phyloP scores from a whole-genome alignment of 768 basidiomycete species.

The Coprinopsis strossmayeri region DNA sequence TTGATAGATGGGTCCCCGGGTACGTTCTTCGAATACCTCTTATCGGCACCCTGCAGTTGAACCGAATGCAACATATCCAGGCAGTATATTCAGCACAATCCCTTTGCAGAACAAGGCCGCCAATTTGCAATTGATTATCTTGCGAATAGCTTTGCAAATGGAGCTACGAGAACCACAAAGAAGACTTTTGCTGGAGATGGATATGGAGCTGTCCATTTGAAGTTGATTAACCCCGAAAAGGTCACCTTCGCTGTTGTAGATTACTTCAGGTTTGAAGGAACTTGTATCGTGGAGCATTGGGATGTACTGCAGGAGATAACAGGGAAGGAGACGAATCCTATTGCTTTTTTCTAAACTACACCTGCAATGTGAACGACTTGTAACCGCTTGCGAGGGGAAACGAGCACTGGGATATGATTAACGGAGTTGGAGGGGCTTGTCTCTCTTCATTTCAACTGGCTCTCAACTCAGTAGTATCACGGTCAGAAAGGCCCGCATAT shows the following conservation, averaged over 20 bases:
- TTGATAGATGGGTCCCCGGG: constrained; percentile 4
- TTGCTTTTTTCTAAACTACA: constrained; percentile 10
- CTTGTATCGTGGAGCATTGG: constrained; percentile 10
- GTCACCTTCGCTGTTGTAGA: constrained; percentile 5
- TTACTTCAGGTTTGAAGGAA: constrained; percentile 9
- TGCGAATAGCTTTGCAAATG: neutral
- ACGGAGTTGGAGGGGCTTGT: too few relatives aligned
- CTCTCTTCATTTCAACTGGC: too few relatives aligned
- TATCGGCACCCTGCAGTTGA: too few relatives aligned
- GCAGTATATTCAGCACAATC: constrained; percentile 5
- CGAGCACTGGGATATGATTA: too few relatives aligned
- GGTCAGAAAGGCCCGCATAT: too few relatives aligned
- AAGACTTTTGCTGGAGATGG: constrained; percentile 6
- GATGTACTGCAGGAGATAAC: constrained; percentile 9
- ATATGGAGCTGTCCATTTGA: constrained; percentile 7
- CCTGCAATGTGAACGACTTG: too few relatives aligned
- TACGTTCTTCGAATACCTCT: neutral
- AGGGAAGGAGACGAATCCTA: constrained; percentile 5
- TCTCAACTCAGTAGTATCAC: too few relatives aligned
- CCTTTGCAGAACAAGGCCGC: constrained; percentile 5
- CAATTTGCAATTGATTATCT: constrained; percentile 6
- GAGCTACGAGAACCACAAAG: neutral
- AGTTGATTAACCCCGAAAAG: neutral
- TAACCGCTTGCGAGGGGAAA: too few relatives aligned
- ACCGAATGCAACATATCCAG: neutral